phyloP scores from a whole-genome alignment of 345 rosid species.

The Salix purpurea region DNA sequence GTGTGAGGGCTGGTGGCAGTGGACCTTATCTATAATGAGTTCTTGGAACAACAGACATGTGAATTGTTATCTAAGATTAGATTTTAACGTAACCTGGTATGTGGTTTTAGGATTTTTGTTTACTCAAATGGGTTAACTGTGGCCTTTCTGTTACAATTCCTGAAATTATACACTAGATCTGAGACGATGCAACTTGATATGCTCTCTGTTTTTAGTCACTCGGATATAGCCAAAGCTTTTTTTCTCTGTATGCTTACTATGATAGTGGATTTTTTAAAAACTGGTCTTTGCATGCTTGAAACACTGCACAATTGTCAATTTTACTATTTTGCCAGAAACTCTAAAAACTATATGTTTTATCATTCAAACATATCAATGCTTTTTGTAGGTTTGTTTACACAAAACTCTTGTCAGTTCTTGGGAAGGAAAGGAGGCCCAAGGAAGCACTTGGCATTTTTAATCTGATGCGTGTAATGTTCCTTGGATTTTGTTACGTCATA shows the following conservation, averaged over 20 bases:
- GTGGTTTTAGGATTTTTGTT: neutral
- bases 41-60: neutral
- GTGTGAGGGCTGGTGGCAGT: neutral
- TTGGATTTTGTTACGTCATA: slow-evolving; percentile 8
- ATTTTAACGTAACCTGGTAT: neutral
- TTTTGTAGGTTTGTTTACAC: slow-evolving; percentile 89
- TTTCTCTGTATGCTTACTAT: too few species aligned
- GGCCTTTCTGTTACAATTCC: neutral
- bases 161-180: neutral
- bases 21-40: neutral
- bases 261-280: too few species aligned
- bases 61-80: neutral
- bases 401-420: slow-evolving; percentile 76
- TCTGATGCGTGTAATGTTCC: slow-evolving; percentile 66
- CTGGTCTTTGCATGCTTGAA: neutral
- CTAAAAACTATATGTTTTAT: neutral
- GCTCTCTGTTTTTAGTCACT: neutral
- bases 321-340: neutral
- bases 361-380: neutral
- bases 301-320: neutral
- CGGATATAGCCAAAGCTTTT: neutral
- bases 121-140: neutral
- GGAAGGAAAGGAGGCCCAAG: slow-evolving; percentile 58
- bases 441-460: slow-evolving; percentile 71
- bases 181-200: neutral